Evolutionary conservation across 2,329 filamentous ascomycete genomes (phyloP).

Genomic region (Triangularia setosa): DNA sequence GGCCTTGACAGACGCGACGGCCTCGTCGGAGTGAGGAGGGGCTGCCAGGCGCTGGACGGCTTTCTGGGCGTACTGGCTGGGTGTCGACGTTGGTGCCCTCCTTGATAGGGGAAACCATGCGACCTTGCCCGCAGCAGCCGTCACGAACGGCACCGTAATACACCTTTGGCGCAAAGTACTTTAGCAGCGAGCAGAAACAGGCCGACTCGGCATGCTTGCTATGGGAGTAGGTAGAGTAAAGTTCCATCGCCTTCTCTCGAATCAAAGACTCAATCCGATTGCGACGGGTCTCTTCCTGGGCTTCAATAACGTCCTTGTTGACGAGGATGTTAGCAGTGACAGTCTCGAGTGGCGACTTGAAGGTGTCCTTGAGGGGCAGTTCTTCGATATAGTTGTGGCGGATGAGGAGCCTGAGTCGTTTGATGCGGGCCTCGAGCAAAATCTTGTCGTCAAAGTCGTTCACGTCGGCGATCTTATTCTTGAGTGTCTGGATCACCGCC

Average conservation of each 20-base stretch:
- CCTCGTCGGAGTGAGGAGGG: background rate
- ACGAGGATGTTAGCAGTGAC: slow-evolving; percentile 9
- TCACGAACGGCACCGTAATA: slow-evolving; percentile 13
- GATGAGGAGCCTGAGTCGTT: background rate
- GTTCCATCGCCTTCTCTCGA: background rate
- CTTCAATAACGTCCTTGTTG: background rate
- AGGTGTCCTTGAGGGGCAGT: background rate
- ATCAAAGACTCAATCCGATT: background rate
- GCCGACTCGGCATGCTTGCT: slow-evolving; percentile 3
- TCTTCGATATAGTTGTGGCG: background rate
- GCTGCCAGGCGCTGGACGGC: background rate
- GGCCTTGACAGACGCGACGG: slow-evolving; percentile 11
- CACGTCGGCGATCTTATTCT: background rate
- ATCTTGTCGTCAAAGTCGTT: background rate
- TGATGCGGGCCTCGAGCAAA: background rate
- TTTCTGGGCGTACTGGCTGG: background rate
- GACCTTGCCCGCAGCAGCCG: slow-evolving; percentile 11
- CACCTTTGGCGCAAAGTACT: slow-evolving; percentile 13
- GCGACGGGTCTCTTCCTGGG: background rate
- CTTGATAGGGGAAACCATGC: background rate
- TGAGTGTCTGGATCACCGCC: background rate
- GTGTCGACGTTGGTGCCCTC: background rate
- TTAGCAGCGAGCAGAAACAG: slow-evolving; percentile 25
- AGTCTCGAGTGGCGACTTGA: slow-evolving; percentile 1
- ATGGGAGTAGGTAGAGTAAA: background rate